These are phyloP conservation scores for Magnolia changhungtana DNA, from an alignment of 164 flowering plant species.

Conservation along the genomic window DNA sequence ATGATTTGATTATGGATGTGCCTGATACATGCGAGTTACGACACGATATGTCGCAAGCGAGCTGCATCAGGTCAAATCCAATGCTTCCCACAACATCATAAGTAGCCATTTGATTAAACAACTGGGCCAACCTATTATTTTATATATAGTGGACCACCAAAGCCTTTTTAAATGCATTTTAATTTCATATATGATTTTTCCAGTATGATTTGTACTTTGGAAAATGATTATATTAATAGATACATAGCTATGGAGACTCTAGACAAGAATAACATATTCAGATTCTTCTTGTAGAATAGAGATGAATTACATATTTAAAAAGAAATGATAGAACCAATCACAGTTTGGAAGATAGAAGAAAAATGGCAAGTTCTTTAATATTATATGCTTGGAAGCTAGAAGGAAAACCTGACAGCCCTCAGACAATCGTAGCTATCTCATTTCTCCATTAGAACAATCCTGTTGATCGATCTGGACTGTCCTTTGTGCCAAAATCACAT, in stretches of 20 bases:
- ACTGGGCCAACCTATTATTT: background rate
- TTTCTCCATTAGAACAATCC: no score
- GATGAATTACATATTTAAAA: background rate
- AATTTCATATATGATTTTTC: background rate
- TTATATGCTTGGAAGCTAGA: background rate
- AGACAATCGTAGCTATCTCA: no score
- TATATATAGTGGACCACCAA: no score
- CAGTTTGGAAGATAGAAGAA: background rate
- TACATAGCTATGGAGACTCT: background rate
- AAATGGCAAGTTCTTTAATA: background rate
- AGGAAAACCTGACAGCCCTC: no score
- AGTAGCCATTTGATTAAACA: background rate
- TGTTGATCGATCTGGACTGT: no score
- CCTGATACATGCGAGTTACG: no score
- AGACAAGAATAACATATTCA: background rate
- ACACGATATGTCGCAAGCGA: no score
- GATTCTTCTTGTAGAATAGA: background rate
- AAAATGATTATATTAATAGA: background rate
- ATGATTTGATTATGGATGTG: no score
- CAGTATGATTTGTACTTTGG: background rate
- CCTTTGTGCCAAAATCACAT: no score
- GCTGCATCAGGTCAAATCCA: no score
- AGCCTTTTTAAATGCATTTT: no score
- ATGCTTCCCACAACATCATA: no score
- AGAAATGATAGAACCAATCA: background rate